Evolutionary conservation across 331 rosid genomes (phyloP), one percentile per base, ranked within the genome.

Genomic region (Pyrus hybrid): DNA sequence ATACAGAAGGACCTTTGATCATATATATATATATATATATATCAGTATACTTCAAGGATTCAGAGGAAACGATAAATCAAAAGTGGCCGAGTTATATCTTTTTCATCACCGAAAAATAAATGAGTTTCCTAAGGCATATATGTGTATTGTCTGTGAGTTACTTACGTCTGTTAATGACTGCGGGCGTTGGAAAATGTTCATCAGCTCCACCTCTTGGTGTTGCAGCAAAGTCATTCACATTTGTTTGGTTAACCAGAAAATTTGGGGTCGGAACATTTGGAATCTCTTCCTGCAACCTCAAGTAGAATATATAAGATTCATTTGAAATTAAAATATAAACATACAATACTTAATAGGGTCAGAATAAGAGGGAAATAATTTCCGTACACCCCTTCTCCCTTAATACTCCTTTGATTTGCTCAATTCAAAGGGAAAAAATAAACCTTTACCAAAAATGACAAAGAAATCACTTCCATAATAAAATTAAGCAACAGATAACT

Each of bases 121-220:
- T 11, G 13, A 51, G 2, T 7, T 51, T 51, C 57, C 12, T 51
- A 5, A 9, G 57, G 57, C 57, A 51, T 37, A 37, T 37, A 37
- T 10, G 3, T 51, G 8, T 63, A 35, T 35, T 35, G 43, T 35
- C 43, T 8, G 43, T 35, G 43, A 35, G 33, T 56, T n/a, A 73
- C 97, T 77, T 68, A 91, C 98, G 97, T 88, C 96, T 86, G 75
- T 89, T 93, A 25, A 86, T 84, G 77, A 73, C 82, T 0, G 94
- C 93, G 72, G 97, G 94, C 74, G 93, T 78, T 10, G 98, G 91
- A 76, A 93, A 90, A 76, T 91, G 79, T 67, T 91, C 94, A 57
- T 87, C 83, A 62, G 66, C 73, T 33, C 68, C 88, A 63, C 80
- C 80, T 80, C 95, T 88, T 33, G 91, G 78, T 68, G 87, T 87